Evolutionary conservation across 2,329 filamentous ascomycete genomes (phyloP), one percentile per base, ranked within the genome.

Genomic region (Trichoderma pleuroti): DNA sequence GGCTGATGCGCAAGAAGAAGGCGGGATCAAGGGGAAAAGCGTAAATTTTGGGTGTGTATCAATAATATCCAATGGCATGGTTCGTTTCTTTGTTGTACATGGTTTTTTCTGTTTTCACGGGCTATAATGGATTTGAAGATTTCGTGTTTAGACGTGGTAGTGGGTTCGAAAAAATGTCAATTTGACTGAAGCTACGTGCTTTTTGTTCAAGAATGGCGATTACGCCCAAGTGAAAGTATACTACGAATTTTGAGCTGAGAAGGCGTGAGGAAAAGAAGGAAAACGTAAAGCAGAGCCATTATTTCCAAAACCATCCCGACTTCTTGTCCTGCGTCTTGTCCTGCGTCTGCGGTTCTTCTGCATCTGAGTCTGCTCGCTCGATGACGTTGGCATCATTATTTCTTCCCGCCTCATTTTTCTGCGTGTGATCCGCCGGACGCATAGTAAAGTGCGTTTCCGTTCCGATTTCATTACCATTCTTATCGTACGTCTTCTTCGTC

Each of bases 1-100:
- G 93, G 73, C 88, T 92, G 83, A 87, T 91, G 84, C 88, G 93
- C 71, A 91, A 91, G 81, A 92, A 91, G 82, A 89, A 89, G 83
- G 81, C 82, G 7, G 75, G 79, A 18, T 73, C 76, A 12, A 81
- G 83, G 62, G 78, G 77, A 36, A 79, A 77, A 73, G 77, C 76
- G 39, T 80, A 70, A 70, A 26, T 39, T 8, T 34, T 42, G 52
- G 36, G 36, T 30, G 16, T 39, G 18, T 32, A 11, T 49, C 16
- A 28, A n/a, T 64, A 62, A 52, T 52, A 42, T 46, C 46, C 28
- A 39, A 56, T 67, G 56, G 24, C 42, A 39, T 62, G 21, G 3
- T 49, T 21, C 18, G 12, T 56, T 57, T 49, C 11, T 59, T 54
- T 30, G 63, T 36, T 57, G 49, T 64, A 32, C 21, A 70, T 64